Percentiles rank a stretch among this genome's conserved stretches.
Evolutionary conservation across 148 eudicot genomes (phyloP).

Genomic region (Simmondsia chinensis): DNA sequence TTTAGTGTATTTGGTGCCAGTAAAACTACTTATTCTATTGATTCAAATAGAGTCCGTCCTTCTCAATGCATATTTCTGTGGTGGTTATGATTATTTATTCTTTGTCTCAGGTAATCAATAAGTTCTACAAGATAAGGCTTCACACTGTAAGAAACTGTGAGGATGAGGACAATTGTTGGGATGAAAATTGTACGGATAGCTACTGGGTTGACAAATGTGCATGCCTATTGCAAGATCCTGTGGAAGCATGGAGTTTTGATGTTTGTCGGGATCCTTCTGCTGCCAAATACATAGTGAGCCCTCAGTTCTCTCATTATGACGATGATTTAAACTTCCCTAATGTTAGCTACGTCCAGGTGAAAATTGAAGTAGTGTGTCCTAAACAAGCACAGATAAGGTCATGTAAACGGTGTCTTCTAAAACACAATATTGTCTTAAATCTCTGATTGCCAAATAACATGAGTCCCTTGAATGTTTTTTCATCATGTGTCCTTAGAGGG

Average conservation of each 20-base stretch:
- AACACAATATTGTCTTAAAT: too few species aligned
- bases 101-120: constrained; percentile 48
- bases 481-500: too few species aligned
- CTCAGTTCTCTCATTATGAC: neutral
- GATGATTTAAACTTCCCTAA: neutral
- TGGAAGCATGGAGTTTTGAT: constrained; percentile 67
- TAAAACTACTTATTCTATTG: neutral
- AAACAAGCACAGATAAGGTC: too few species aligned
- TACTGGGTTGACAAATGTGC: constrained; percentile 69
- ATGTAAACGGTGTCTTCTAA: too few species aligned
- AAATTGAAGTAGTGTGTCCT: constrained; percentile 1
- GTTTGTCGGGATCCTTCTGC: constrained; percentile 56
- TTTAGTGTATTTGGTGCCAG: neutral
- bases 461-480: too few species aligned
- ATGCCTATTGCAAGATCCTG: constrained; percentile 51
- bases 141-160: constrained; percentile 19
- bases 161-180: constrained; percentile 27
- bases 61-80: neutral
- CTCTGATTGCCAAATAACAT: too few species aligned
- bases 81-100: constrained; percentile 4
- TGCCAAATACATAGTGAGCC: constrained; percentile 64
- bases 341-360: neutral
- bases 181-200: constrained; percentile 18
- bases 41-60: neutral
- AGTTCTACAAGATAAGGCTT: constrained; percentile 63